These are phyloP conservation scores for Colletotrichum scovillei DNA, from an alignment of 2,329 filamentous ascomycete genomes.

Conservation along the genomic window DNA sequence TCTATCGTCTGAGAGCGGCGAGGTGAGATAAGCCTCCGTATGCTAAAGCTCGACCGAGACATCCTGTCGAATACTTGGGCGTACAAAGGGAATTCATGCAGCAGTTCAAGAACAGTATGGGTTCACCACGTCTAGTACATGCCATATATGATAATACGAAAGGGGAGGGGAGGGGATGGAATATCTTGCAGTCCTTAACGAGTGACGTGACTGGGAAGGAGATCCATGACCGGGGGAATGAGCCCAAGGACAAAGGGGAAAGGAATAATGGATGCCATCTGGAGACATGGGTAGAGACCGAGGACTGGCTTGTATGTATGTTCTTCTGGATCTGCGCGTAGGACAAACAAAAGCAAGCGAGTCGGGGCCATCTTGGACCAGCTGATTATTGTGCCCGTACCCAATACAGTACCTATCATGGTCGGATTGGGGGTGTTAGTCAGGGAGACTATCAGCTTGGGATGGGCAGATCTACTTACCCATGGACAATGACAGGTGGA, in stretches of 20 bases:
- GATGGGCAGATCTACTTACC: constrained; percentile 10
- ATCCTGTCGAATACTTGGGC: constrained; percentile 46
- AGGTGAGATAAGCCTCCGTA: constrained; percentile 55
- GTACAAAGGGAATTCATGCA: constrained; percentile 20
- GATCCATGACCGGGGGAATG: constrained; percentile 3
- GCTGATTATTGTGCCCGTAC: constrained; percentile 22
- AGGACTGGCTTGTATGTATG: constrained; percentile 31
- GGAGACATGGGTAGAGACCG: constrained; percentile 9
- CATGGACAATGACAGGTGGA: constrained; percentile 10
- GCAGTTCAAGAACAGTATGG: constrained; percentile 36
- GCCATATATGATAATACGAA: constrained; percentile 38
- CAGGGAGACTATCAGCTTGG: constrained; percentile 11
- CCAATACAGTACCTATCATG: constrained; percentile 18
- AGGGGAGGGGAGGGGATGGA: constrained; percentile 1
- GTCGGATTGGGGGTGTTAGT: constrained; percentile 21
- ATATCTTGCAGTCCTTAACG: constrained; percentile 4
- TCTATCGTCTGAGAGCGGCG: constrained; percentile 39
- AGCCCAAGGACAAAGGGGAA: constrained; percentile 13
- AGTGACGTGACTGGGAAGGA: constrained; percentile 11
- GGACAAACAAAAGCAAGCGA: constrained; percentile 35
- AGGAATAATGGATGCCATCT: constrained; percentile 20
- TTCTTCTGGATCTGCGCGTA: constrained; percentile 20
- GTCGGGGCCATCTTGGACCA: constrained; percentile 22
- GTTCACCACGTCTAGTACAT: constrained; percentile 38
- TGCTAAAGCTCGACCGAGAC: constrained; percentile 55